Percentiles rank a stretch among this genome's conserved stretches.
Conservation (phyloP, 2,329 filamentous ascomycete species). For the Xylariomycetidae sp. region DNA sequence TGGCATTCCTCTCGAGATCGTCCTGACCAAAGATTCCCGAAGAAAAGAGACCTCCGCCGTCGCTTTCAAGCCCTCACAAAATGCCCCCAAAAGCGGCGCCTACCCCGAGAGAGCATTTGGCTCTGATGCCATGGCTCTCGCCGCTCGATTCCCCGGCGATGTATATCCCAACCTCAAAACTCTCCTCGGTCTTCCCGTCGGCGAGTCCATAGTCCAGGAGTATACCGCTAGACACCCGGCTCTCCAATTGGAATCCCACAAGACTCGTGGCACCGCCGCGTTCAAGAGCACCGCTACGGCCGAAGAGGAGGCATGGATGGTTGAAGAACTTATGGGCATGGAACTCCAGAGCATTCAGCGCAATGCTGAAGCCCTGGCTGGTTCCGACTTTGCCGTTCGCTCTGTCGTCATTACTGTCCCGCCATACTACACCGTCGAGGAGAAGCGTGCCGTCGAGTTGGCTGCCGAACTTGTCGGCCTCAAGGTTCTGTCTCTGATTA, state of each 20-base stretch:
- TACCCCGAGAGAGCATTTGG: slow-evolving; percentile 92
- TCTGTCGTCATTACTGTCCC: slow-evolving; percentile 88
- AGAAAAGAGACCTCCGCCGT: slow-evolving; percentile 90
- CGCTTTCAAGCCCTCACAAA: slow-evolving; percentile 82
- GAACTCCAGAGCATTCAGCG: slow-evolving; percentile 85
- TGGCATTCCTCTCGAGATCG: slow-evolving; percentile 93
- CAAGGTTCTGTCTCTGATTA: slow-evolving; percentile 78
- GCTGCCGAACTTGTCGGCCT: slow-evolving; percentile 86
- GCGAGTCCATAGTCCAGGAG: slow-evolving; percentile 57
- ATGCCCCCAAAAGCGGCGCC: slow-evolving; percentile 54
- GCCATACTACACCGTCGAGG: slow-evolving; percentile 82
- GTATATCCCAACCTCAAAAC: slow-evolving; percentile 93
- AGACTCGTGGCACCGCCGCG: slow-evolving; percentile 64
- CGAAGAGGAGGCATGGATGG: slow-evolving; percentile 64
- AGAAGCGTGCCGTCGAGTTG: slow-evolving; percentile 79
- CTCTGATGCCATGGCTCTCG: slow-evolving; percentile 82
- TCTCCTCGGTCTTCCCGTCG: slow-evolving; percentile 70
- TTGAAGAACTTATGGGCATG: slow-evolving; percentile 96
- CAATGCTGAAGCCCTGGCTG: slow-evolving; percentile 82
- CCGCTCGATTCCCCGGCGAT: slow-evolving; percentile 83
- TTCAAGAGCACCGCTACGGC: slow-evolving; percentile 68
- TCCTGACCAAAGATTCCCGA: slow-evolving; percentile 95
- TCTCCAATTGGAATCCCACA: slow-evolving; percentile 60
- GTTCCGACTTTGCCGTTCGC: slow-evolving; percentile 66
- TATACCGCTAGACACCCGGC: slow-evolving; percentile 77